Evolutionary conservation across 1,284 basidiomycete genomes (phyloP).

Genomic region (Trichosporon asahii): DNA sequence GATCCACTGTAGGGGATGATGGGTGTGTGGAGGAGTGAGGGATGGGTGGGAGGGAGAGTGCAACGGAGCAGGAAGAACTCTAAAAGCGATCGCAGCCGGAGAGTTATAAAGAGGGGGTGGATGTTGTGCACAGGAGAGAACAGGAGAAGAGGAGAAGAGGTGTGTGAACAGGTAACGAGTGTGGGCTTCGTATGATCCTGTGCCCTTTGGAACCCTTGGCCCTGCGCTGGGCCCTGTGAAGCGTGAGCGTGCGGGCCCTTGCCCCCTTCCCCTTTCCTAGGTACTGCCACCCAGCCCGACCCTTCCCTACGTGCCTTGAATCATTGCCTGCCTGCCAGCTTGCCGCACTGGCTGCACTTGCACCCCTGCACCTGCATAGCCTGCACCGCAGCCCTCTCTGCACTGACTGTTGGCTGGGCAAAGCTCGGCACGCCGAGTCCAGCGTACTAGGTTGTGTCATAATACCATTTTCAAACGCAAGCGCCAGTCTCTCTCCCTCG

Average conservation of each 20-base stretch:
- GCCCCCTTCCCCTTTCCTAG: neutral
- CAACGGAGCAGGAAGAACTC: neutral
- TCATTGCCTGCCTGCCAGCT: neutral
- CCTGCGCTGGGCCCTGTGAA: neutral
- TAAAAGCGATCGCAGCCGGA: neutral
- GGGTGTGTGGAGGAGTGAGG: neutral
- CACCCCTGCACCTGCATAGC: no score
- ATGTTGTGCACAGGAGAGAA: constrained; percentile 5
- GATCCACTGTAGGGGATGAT: neutral
- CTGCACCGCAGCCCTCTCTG: no score
- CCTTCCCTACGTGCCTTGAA: neutral
- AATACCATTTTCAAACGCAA: neutral
- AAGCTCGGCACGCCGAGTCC: neutral
- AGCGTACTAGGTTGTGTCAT: neutral
- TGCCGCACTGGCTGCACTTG: no score
- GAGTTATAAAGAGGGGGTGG: neutral
- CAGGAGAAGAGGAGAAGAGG: neutral
- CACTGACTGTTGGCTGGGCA: neutral
- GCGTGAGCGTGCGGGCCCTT: neutral
- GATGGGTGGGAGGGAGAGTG: neutral
- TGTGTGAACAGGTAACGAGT: neutral
- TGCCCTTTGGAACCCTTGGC: neutral
- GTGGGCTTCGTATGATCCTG: constrained; percentile 1
- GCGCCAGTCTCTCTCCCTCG: neutral
- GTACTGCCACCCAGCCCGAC: neutral